Percentiles rank a stretch among this genome's conserved stretches.
phyloP scores from a whole-genome alignment of 1,139 yeast species.

The Meyerozyma smithsonii region DNA sequence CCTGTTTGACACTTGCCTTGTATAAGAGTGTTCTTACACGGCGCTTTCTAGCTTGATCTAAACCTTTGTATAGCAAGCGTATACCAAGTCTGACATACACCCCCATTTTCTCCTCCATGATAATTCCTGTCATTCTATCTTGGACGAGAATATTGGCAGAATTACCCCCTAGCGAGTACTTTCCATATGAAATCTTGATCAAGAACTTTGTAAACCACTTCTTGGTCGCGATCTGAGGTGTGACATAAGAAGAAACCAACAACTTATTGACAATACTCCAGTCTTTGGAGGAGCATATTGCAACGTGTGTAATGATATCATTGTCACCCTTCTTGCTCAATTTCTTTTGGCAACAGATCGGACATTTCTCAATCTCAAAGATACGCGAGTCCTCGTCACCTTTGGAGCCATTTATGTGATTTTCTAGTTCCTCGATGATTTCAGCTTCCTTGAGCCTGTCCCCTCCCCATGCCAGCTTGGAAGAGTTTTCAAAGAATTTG shows the following conservation, averaged over 20 bases:
- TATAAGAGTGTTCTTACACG: conserved; percentile 55
- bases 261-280: conserved; percentile 68
- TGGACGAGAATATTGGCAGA: conserved; percentile 94
- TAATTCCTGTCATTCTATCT: conserved; percentile 81
- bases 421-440: conserved; percentile 51
- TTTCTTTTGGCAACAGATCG: conserved; percentile 65
- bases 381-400: conserved; percentile 31
- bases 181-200: conserved; percentile 84
- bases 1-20: conserved; percentile 74
- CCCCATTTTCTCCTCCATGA: conserved; percentile 89
- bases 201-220: conserved; percentile 84
- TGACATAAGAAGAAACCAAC: conserved; percentile 66
- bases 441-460: conserved; percentile 56
- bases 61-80: conserved; percentile 73
- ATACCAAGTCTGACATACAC: conserved; percentile 86
- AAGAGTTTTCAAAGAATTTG: conserved; percentile 38
- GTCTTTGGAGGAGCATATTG: conserved; percentile 77
- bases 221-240: conserved; percentile 78
- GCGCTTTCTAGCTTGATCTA: conserved; percentile 50
- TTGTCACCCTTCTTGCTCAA: conserved; percentile 51
- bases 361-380: conserved; percentile 65
- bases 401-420: conserved; percentile 20
- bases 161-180: conserved; percentile 80
- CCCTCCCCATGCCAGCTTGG: conserved; percentile 47
- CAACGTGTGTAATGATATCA: conserved; percentile 80